Evolutionary conservation across 2,329 filamentous ascomycete species (phyloP).

Genomic region (Pseudomassariella vexata): DNA sequence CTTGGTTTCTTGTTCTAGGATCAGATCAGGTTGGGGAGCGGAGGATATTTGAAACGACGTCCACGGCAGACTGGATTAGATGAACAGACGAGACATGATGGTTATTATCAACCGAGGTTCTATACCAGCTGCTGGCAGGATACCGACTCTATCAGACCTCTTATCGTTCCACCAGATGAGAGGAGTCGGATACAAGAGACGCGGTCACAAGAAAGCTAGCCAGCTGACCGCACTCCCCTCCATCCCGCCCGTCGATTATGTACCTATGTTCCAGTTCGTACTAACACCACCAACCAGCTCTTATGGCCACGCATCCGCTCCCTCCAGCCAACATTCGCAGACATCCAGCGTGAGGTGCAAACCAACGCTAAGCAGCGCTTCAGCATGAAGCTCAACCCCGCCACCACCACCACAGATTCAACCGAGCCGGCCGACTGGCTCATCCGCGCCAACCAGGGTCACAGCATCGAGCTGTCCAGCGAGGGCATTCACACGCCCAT

Average conservation of each 20-base stretch:
- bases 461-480: constrained; percentile 73
- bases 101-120: no score
- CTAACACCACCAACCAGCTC: constrained; percentile 30
- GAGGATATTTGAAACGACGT: no score
- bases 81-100: no score
- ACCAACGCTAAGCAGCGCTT: constrained; percentile 90
- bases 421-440: constrained; percentile 62
- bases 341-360: constrained; percentile 64
- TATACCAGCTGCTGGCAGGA: no score
- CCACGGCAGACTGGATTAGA: no score
- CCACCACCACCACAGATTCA: constrained; percentile 17
- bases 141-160: no score
- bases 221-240: no score
- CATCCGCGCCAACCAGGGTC: constrained; percentile 94
- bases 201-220: no score
- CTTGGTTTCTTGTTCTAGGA: constrained; percentile 2
- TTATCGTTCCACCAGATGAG: no score
- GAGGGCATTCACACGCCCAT: constrained; percentile 66
- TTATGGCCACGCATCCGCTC: constrained; percentile 55
- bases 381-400: constrained; percentile 57
- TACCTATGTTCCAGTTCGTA: not conserved
- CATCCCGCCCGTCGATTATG: no score
- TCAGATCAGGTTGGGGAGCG: no score
- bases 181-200: no score
- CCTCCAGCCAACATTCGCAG: constrained; percentile 67